These are phyloP conservation scores for Alloascoidea hylecoeti DNA, from an alignment of 805 yeast species.

Conservation along the genomic window DNA sequence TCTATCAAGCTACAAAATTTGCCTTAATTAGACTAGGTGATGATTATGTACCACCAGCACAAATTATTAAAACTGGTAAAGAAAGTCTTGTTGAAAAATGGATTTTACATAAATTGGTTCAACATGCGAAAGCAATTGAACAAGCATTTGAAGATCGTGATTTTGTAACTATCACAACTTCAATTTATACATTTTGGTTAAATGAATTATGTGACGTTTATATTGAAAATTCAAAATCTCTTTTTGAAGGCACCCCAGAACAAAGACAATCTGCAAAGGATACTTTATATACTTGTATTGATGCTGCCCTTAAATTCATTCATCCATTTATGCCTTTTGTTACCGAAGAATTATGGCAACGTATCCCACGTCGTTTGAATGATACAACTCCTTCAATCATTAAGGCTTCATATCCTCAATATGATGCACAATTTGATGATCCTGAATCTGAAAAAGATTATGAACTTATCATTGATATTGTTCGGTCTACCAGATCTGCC, in stretches of 20 bases:
- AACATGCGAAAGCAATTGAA: conserved; percentile 50
- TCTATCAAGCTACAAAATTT: conserved; percentile 96
- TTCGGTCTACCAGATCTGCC: conserved; percentile 85
- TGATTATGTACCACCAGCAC: conserved; percentile 72
- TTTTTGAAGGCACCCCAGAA: conserved; percentile 81
- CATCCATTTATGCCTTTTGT: conserved; percentile 98
- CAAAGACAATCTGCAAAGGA: conserved; percentile 88
- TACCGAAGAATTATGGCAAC: conserved; percentile 98
- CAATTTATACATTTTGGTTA: conserved; percentile 89
- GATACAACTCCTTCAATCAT: conserved; percentile 63
- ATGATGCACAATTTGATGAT: conserved; percentile 45
- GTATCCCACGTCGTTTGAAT: conserved; percentile 75
- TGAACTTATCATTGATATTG: conserved; percentile 71
- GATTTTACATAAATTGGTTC: conserved; percentile 80
- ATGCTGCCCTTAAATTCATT: conserved; percentile 79
- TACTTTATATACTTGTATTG: conserved; percentile 85
- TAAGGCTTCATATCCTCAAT: conserved; percentile 68
- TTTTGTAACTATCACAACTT: conserved; percentile 76
- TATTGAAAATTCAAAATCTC: conserved; percentile 91
- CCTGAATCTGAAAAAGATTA: conserved; percentile 58
- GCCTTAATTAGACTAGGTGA: conserved; percentile 87
- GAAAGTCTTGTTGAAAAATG: conserved; percentile 92
- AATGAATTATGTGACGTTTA: conserved; percentile 93
- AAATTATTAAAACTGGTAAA: conserved; percentile 47
- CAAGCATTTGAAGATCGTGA: conserved; percentile 70